Base-by-base conservation (phyloP, 371 early-diverging fungal genomes). In the Rhizomucor pusillus region DNA sequence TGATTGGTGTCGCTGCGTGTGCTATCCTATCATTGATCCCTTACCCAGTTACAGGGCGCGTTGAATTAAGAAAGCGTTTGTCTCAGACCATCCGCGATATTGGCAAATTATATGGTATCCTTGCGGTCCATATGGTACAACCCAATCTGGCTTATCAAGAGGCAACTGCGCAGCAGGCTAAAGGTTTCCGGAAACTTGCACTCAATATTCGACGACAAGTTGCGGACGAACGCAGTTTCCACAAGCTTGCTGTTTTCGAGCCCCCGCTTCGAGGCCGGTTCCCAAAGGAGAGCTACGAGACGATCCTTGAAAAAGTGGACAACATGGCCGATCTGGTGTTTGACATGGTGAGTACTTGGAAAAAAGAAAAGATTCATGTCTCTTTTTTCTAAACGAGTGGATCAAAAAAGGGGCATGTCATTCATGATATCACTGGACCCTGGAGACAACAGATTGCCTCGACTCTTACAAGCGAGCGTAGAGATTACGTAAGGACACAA, bases 201-300 rank as follows among this genome's bases (percentile, higher is more conserved):
- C 16, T 72, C 14, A 57, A 61, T 5, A 59, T 76, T 24, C 56
- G 65, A 18, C 68, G 76, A 7, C 73, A 76, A 53, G 57, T 76
- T 25, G 65, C 63, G 1, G 65, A 68, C 47, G 76, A 72, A 24
- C 58, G 60, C 1, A 61, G 54, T 3, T 50, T 71, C 1, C 45
- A 72, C 20, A 50, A 52, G n/a, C 61, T 65, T 43, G 35, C 71
- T 29, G 43, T 41, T 5, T 76, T 60, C 52, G 76, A 76, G 24
- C 76, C 76, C 3, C 73, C 73, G 0, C 55, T 76, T 18, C 66
- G 71, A 20, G 76, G 76, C 2, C 57, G 61, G 19, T 76, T 68
- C 16, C 76, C 73, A 11, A 41, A 53, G 1, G 60, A 61, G 16
- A 50, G 56, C 9, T 76, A 76, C 46, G 43, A 44, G 10, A 44